A percentile compares a stretch with the other conserved stretches of the same genome.
Evolutionary conservation across 345 rosid species (phyloP).

Genomic region (Populus alba): DNA sequence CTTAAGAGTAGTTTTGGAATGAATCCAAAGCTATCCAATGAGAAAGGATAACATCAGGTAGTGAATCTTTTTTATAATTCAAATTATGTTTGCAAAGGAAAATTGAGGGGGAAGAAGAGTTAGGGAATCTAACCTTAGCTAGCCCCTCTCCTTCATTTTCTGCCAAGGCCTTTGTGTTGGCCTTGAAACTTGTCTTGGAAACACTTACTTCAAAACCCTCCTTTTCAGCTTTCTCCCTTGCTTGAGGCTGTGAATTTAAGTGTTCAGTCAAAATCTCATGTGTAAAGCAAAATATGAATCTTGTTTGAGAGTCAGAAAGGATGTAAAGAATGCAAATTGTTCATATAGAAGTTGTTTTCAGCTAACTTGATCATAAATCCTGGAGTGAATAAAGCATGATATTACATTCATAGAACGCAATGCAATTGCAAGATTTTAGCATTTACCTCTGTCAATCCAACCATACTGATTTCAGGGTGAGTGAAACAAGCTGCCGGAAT

Average conservation of each 20-base stretch:
- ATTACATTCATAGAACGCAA: neutral
- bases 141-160: slow-evolving; percentile 98
- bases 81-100: neutral
- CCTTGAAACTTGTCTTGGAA: slow-evolving; percentile 96
- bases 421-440: slow-evolving; percentile 1
- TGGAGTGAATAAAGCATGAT: neutral
- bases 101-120: neutral
- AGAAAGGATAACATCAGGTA: neutral
- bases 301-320: neutral
- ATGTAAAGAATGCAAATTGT: neutral
- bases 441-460: slow-evolving; percentile 91
- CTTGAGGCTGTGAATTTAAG: slow-evolving; percentile 72
- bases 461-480: slow-evolving; percentile 99
- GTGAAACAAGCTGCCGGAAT: slow-evolving; percentile 99
- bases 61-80: slow-evolving; percentile 1
- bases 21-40: neutral
- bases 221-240: slow-evolving; percentile 84
- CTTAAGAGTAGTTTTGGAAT: neutral
- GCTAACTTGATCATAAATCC: neutral
- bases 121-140: slow-evolving; percentile 65
- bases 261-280: slow-evolving; percentile 12
- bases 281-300: neutral
- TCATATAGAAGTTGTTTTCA: neutral
- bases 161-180: slow-evolving; percentile 96
- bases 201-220: slow-evolving; percentile 90